Evolutionary conservation across 805 yeast genomes (phyloP), one percentile per base, ranked within the genome.

Genomic region (Metschnikowia amazonensis): DNA sequence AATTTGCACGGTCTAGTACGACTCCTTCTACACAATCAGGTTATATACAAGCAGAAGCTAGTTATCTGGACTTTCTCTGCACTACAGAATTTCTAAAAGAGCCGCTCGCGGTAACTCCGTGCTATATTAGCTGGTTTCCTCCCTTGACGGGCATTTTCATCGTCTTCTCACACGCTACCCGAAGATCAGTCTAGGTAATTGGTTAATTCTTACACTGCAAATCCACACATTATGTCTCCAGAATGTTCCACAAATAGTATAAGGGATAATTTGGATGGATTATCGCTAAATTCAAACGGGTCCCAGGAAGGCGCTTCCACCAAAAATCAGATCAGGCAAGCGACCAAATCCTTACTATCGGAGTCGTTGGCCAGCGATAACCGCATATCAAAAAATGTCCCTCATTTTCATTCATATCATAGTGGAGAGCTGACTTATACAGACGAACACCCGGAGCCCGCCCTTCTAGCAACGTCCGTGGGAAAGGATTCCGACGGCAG

Each of bases 391-490:
- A 31, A 35, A 31, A 36, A 39, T 11, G 20, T 34, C 9, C 41
- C 49, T 4, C 29, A 45, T 14, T 42, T 34, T 1, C 46, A 17
- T 34, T 28, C 42, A 33, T 49, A 42, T 16, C 34, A 40, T 23
- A 36, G 30, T 27, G 27, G 47, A 46, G 53, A 61, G 11, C 64
- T 59, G 41, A 24, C 14, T 33, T 31, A 48, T 45, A 44, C 60
- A 6, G 64, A 62, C 37, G 74, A 67, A 20, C 76, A 71, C 47
- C 76, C 76, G 3, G 76, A 72, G 43, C 76, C 76, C 1, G 66
- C 65, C 45, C 55, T 72, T 23, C 55, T 70, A 30, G 75, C 76
- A 1, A 66, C 70, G 9, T 67, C 74, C 0, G 75, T 69, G 4
- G 75, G 74, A 3, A 65, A 65, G 35, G 74, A 71, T 36, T 56